These are phyloP conservation scores for Parastagonospora avenae DNA, from an alignment of 2,329 filamentous ascomycete genomes.

Conservation along the genomic window DNA sequence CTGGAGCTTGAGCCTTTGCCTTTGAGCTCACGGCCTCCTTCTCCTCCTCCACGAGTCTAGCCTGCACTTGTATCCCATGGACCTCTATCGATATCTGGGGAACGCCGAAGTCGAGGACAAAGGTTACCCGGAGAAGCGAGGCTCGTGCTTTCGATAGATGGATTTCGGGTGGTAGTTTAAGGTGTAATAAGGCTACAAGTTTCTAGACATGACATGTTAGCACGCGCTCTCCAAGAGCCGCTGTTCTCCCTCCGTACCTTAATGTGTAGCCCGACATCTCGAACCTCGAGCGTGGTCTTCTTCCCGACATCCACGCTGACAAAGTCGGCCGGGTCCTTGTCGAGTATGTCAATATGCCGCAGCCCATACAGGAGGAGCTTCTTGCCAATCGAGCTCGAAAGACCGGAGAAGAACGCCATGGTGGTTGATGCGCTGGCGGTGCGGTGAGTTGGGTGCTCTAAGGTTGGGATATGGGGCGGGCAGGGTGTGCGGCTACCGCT, in stretches of 20 bases:
- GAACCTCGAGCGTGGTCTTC: conserved; percentile 81
- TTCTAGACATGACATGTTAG: conserved; percentile 62
- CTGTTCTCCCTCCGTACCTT: conserved; percentile 60
- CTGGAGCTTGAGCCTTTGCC: conserved; percentile 4
- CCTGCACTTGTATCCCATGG: conserved; percentile 75
- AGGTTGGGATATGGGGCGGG: conserved; percentile 22
- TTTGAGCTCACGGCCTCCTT: conserved; percentile 8
- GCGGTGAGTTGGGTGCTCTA: background rate
- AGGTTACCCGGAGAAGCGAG: conserved; percentile 75
- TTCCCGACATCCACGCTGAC: conserved; percentile 85
- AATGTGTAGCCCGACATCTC: conserved; percentile 80
- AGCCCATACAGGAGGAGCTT: conserved; percentile 85
- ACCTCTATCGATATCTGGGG: conserved; percentile 83
- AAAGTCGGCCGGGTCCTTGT: conserved; percentile 83
- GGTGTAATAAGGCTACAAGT: conserved; percentile 73
- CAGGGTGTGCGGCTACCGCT: conserved; percentile 36
- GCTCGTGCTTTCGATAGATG: conserved; percentile 76
- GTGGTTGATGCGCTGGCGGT: conserved; percentile 20
- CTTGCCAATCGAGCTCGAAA: conserved; percentile 83
- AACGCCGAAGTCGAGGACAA: conserved; percentile 86
- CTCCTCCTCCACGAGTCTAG: conserved; percentile 28
- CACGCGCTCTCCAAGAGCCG: background rate
- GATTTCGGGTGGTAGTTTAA: conserved; percentile 69
- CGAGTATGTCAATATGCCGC: conserved; percentile 81
- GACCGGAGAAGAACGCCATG: conserved; percentile 69